phyloP scores from a whole-genome alignment of 2,329 filamentous ascomycete species.

The Xylaria arbuscula region DNA sequence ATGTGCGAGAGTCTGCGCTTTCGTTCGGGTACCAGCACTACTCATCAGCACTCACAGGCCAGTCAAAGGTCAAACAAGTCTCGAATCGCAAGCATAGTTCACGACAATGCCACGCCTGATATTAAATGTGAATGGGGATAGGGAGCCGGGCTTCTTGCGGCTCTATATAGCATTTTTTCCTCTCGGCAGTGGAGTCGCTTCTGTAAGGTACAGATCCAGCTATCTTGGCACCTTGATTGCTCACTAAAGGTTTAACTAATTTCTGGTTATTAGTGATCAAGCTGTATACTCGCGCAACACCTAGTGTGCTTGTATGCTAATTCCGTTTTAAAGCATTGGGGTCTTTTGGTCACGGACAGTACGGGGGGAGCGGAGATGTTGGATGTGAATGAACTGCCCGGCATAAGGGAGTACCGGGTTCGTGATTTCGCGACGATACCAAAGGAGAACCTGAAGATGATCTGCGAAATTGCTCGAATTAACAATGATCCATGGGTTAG shows the following conservation, averaged over 20 bases:
- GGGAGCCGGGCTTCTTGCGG: not conserved
- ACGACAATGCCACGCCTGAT: not conserved
- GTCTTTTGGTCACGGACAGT: slow-evolving; percentile 7
- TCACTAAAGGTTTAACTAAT: not conserved
- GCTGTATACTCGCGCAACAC: not conserved
- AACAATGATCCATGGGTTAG: not conserved
- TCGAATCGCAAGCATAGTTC: not conserved
- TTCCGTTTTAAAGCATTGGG: slow-evolving; percentile 11
- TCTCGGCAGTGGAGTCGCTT: slow-evolving; percentile 9
- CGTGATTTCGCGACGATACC: slow-evolving; percentile 10
- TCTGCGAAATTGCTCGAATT: slow-evolving; percentile 19
- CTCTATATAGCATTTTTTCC: slow-evolving; percentile 20
- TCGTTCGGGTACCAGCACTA: not conserved
- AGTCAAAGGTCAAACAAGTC: not conserved
- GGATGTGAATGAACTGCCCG: slow-evolving; percentile 6
- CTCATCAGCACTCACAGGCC: not conserved
- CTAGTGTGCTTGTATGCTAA: not conserved
- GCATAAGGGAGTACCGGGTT: slow-evolving; percentile 1
- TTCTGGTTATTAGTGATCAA: not conserved
- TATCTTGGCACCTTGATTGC: not conserved
- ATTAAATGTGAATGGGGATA: not conserved
- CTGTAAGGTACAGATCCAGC: slow-evolving; percentile 1
- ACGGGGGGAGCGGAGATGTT: not conserved
- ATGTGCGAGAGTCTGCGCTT: not conserved
- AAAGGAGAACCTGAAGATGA: slow-evolving; percentile 11